A percentile compares a stretch with the other conserved stretches of the same genome.
phyloP scores from a whole-genome alignment of 169 alveolate genomes.

The Plasmodium yoelii region DNA sequence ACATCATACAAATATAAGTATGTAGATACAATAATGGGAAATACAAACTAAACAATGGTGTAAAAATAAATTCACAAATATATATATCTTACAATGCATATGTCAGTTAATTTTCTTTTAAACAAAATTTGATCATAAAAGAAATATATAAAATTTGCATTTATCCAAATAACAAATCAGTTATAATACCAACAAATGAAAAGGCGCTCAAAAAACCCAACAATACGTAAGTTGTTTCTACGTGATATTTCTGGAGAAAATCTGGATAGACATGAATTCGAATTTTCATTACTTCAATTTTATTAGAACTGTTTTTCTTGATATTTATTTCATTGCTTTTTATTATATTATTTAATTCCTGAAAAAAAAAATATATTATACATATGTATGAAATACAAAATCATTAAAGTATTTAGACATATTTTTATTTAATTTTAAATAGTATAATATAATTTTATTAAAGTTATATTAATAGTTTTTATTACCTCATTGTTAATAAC shows the following conservation, averaged over 20 bases:
- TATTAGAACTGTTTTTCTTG: constrained; percentile 48
- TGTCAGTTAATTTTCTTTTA: constrained; percentile 7
- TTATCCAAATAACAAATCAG: constrained; percentile 69
- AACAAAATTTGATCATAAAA: not conserved
- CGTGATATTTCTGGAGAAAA: constrained; percentile 72
- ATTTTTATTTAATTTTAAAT: not conserved
- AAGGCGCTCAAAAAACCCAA: constrained; percentile 63
- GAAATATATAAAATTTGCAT: constrained; percentile 1
- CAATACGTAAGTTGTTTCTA: constrained; percentile 68
- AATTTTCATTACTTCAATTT: constrained; percentile 75
- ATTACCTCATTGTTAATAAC: constrained; percentile 32
- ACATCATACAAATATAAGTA: no score
- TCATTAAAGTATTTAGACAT: no score
- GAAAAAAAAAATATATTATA: constrained; percentile 25
- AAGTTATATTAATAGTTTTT: constrained; percentile 14
- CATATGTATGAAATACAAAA: not conserved
- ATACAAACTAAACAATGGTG: no score
- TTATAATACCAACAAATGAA: constrained; percentile 72
- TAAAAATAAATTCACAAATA: no score
- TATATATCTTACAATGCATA: constrained; percentile 1
- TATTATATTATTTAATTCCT: constrained; percentile 64
- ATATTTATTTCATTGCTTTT: constrained; percentile 9
- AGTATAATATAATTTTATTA: not conserved
- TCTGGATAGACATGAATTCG: constrained; percentile 71
- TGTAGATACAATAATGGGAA: no score